Evolutionary conservation across 805 yeast genomes (phyloP), one percentile per base, ranked within the genome.

Genomic region (Yarrowia phangngaensis): DNA sequence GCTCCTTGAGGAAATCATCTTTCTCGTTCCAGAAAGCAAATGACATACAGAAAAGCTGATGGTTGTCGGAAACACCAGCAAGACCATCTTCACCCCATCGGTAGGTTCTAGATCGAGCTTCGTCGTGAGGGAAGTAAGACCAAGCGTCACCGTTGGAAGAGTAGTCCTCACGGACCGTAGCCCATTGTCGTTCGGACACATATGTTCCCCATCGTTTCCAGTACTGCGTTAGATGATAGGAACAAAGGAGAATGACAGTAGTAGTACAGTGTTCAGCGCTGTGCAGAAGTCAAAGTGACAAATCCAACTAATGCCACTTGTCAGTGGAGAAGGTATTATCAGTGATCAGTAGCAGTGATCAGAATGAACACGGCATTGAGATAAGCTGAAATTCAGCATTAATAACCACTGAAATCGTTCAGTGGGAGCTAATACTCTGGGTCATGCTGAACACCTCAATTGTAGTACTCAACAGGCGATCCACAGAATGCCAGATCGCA

Each of bases 71-170:
- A 15, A 85, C 82, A 41, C 97, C 97, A 8, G 90, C 94, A 56
- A 88, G 69, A 2, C 97, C 97, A 63, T 88, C 96, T 64, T 89
- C 97, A 31, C 95, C 95, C 97, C 97, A 88, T 33, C 97, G 72
- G 63, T 84, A 88, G 11, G 85, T 78, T 55, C 97, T 70, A 16
- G 88, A 76, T 52, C 79, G 72, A 2, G 94, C 82, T 53, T 85
- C 87, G 52, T 85, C 94, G 63, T 86, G 87, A 6, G 94, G 85
- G 65, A 88, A 88, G 57, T 79, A 78, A 28, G 78, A 73, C 97
- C 97, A 88, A 3, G 95, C 95, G 57, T 87, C 87, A 32, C 97
- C 97, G 56, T 79, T 75, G 43, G 66, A 71, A 0, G 95, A 83
- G 65, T 88, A 88, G 62, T 87, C 96, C 65, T 88, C 96, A 53